A percentile compares a stretch with the other conserved stretches of the same genome.
These are phyloP conservation scores for Penicillium taxi DNA, from an alignment of 495 filamentous ascomycete species.

Conservation along the genomic window DNA sequence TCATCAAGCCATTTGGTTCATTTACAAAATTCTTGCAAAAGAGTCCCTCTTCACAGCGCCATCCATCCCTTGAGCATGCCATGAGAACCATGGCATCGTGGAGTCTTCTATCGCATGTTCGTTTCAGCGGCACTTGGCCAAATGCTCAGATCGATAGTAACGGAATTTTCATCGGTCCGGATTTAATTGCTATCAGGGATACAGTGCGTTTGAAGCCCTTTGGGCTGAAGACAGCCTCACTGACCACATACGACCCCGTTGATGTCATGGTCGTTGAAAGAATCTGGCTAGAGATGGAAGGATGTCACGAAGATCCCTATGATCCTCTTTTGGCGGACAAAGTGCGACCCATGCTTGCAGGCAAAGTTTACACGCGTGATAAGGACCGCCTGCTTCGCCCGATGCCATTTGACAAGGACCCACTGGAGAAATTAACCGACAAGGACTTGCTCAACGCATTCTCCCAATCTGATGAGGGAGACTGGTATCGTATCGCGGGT, in stretches of 20 bases:
- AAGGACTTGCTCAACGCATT: conserved; percentile 29
- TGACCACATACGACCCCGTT: conserved; percentile 12
- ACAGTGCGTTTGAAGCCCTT: conserved; percentile 42
- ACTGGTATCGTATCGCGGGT: conserved; percentile 42
- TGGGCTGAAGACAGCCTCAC: conserved; percentile 2
- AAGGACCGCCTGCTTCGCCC: conserved; percentile 17
- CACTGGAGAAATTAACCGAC: conserved; percentile 20
- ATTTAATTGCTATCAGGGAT: conserved; percentile 47
- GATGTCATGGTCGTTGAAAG: conserved; percentile 47
- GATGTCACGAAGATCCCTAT: conserved; percentile 39
- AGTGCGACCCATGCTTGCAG: conserved; percentile 35
- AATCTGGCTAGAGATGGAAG: conserved; percentile 39
- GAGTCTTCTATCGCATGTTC: conserved; percentile 43
- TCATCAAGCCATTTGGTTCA: conserved; percentile 47
- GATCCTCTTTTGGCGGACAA: conserved; percentile 35
- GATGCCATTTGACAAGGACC: conserved; percentile 14
- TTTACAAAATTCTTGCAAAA: conserved; percentile 41
- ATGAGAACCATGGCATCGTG: conserved; percentile 46
- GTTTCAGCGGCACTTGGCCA: conserved; percentile 48
- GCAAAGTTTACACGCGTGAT: conserved; percentile 42
- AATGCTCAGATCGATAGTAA: conserved; percentile 41
- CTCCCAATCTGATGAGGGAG: conserved; percentile 30
- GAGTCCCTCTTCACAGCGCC: conserved; percentile 31
- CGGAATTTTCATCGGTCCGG: conserved; percentile 50
- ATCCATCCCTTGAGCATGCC: conserved; percentile 49